Base-by-base conservation (phyloP, 116 monocot species). In the Papilionanthe hybrid region DNA sequence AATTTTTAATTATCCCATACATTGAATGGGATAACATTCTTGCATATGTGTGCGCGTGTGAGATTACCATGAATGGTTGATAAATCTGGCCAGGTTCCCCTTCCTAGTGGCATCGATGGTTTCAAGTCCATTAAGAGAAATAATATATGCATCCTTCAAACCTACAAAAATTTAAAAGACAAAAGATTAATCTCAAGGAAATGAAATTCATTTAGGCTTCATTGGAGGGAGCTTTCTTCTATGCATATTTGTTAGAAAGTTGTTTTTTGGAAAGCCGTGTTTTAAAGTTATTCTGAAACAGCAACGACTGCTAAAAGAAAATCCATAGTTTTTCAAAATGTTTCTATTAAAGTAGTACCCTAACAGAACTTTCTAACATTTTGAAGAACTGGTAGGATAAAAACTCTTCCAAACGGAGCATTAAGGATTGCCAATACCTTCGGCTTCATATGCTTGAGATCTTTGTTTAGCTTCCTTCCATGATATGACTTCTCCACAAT, bases 401-500 rank as follows among this genome's bases (percentile, higher is more conserved):
- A 37, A 37, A 37, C 37, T 37, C 4, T 37, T 37, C 37, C 37
- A 37, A 37, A 3, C 4, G 37, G 37, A 37, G 37, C 37, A 3
- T 37, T 37, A 37, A 37, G 13, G 2, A 50, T 75, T 25, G 13
- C 7, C 75, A 47, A 75, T 82, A 94, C 97, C 97, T 91, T 87
- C 83, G 81, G 87, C 72, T 88, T 97, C 94, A 81, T 97, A 97
- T 77, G 83, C 83, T 79, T 90, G 91, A 68, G 94, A 87, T 76
- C 97, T 87, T 65, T 76, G 74, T 75, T 85, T 92, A 43, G 92
- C 97, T 86, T 94, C 92, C 75, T 91, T 90, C 84, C 89, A 94
- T 69, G 97, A 97, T 81, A 97, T 97, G 75, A 97, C 92, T 86
- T 97, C 97, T 78, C 97, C 97, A 90, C 97, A 94, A 79, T 97